These are phyloP conservation scores for Malassezia slooffiae DNA, from an alignment of 1,284 basidiomycete genomes.

Conservation along the genomic window DNA sequence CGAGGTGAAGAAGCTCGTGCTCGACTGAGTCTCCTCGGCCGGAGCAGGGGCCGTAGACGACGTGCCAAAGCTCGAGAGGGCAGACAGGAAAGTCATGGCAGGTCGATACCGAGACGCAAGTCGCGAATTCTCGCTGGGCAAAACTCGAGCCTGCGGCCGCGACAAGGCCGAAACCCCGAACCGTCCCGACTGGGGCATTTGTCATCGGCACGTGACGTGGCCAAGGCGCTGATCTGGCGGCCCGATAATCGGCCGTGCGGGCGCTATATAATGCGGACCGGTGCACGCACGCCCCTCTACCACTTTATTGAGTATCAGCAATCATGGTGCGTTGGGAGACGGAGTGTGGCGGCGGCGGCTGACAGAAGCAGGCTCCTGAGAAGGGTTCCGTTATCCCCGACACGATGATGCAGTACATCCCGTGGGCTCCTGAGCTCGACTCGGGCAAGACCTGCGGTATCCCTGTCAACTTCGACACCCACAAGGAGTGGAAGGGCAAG, in stretches of 20 bases:
- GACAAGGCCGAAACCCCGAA: conserved; percentile 4
- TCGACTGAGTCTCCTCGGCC: conserved; percentile 1
- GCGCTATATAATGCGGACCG: background rate
- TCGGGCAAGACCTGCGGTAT: conserved; percentile 48
- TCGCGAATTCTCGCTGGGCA: conserved; percentile 2
- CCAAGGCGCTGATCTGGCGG: background rate
- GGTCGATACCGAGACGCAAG: too few relatives aligned
- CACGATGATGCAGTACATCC: conserved; percentile 57
- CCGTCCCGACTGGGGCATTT: conserved; percentile 12
- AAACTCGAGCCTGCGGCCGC: too few relatives aligned
- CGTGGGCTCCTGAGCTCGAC: conserved; percentile 59
- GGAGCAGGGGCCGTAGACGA: background rate
- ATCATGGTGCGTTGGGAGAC: background rate
- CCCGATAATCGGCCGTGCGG: background rate
- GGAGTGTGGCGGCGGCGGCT: background rate
- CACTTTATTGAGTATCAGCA: background rate
- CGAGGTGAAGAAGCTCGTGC: conserved; percentile 25
- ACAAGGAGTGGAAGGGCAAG: conserved; percentile 64
- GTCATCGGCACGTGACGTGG: too few relatives aligned
- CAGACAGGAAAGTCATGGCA: conserved; percentile 14
- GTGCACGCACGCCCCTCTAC: background rate
- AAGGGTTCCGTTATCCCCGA: conserved; percentile 57
- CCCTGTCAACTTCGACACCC: conserved; percentile 50
- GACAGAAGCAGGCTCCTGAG: background rate
- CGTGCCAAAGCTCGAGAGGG: conserved; percentile 7